phyloP scores from a whole-genome alignment of 331 rosid species.

The Telfairia occidentalis region DNA sequence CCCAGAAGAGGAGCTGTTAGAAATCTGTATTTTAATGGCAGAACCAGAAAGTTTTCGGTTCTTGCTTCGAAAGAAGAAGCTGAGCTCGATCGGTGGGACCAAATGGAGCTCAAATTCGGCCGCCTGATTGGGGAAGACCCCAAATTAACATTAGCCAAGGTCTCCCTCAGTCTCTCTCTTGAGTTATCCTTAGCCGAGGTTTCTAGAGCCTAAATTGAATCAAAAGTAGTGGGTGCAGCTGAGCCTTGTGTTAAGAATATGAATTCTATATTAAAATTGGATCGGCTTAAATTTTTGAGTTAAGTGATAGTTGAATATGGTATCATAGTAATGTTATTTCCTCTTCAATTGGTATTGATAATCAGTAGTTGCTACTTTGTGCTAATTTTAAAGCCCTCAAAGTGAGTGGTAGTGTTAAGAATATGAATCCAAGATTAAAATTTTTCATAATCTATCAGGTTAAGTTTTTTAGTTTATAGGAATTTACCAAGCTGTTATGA shows the following conservation, averaged over 20 bases:
- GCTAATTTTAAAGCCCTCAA: not conserved
- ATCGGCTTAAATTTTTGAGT: not conserved
- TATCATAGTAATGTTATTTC: not conserved
- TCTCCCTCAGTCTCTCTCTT: constrained; percentile 14
- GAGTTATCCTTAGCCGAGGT: not conserved
- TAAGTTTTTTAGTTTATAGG: not conserved
- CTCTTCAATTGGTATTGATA: not conserved
- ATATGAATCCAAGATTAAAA: not conserved
- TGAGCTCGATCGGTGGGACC: constrained; percentile 54
- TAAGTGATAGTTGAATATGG: not conserved
- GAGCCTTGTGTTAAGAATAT: not conserved
- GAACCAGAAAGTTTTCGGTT: constrained; percentile 26
- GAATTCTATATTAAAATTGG: not conserved
- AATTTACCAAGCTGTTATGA: not conserved
- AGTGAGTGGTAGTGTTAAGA: not conserved
- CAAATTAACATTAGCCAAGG: constrained; percentile 83
- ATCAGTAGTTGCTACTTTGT: not conserved
- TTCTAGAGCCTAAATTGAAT: not conserved
- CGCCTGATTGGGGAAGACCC: constrained; percentile 89
- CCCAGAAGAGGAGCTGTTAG: constrained; percentile 17
- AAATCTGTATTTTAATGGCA: constrained; percentile 21
- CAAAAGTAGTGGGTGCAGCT: not conserved
- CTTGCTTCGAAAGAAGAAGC: constrained; percentile 47
- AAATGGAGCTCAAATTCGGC: constrained; percentile 81
- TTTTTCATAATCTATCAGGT: not conserved